Evolutionary conservation across 2,329 filamentous ascomycete species (phyloP).

Genomic region (Fusarium sp.): DNA sequence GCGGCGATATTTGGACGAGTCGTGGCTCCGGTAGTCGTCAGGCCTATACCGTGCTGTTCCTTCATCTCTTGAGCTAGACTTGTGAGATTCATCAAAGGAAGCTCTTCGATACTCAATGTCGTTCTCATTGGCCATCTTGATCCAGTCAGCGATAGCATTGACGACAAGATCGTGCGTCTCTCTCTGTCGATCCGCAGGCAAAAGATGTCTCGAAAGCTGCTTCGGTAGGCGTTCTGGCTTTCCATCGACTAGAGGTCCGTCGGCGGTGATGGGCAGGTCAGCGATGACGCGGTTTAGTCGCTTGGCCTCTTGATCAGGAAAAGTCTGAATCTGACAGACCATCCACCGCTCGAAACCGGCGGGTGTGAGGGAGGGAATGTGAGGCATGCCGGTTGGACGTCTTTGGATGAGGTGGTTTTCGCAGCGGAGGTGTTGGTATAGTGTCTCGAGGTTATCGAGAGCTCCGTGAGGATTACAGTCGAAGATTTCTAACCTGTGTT

Average conservation of each 20-base stretch:
- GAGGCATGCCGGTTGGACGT: constrained; percentile 62
- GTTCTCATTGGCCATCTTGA: constrained; percentile 33
- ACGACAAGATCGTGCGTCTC: constrained; percentile 70
- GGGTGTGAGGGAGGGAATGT: constrained; percentile 73
- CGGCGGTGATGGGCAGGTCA: constrained; percentile 73
- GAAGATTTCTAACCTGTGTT: constrained; percentile 61
- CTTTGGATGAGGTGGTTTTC: constrained; percentile 75
- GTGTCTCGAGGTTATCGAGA: constrained; percentile 50
- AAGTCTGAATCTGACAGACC: constrained; percentile 77
- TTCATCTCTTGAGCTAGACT: constrained; percentile 27
- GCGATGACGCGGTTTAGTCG: constrained; percentile 76
- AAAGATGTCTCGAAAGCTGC: constrained; percentile 78
- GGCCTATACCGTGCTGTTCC: constrained; percentile 24
- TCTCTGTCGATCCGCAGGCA: constrained; percentile 71
- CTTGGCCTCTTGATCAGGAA: constrained; percentile 79
- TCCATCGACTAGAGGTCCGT: constrained; percentile 68
- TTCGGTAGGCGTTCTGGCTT: constrained; percentile 81
- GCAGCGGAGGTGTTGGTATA: constrained; percentile 66
- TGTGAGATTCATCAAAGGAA: constrained; percentile 30
- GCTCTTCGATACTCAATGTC: constrained; percentile 22
- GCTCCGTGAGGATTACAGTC: constrained; percentile 49
- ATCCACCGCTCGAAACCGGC: constrained; percentile 79
- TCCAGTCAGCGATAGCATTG: constrained; percentile 65
- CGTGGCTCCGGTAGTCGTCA: constrained; percentile 34
- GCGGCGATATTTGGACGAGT: constrained; percentile 29